These are phyloP conservation scores for Gastrodia elata DNA, from an alignment of 106 monocot genomes.

Conservation along the genomic window DNA sequence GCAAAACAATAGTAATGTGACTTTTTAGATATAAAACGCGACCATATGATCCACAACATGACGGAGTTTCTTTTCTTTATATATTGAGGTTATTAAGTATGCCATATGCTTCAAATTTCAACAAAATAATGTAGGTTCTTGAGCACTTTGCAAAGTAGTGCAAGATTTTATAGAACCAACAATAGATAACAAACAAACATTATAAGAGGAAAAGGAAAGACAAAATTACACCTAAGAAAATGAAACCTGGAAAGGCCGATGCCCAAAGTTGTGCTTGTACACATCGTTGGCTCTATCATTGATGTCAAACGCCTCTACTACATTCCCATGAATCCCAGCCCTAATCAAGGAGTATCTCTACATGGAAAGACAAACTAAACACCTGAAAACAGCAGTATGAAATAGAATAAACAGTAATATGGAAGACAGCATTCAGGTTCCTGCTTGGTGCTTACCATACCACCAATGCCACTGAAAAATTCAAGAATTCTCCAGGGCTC, in stretches of 20 bases:
- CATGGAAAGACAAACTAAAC: background rate
- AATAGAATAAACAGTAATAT: background rate
- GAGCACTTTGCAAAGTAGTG: background rate
- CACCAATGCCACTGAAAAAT: conserved; percentile 93
- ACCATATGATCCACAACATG: background rate
- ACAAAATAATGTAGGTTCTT: background rate
- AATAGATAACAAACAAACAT: conserved; percentile 4
- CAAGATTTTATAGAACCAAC: background rate
- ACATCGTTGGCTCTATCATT: conserved; percentile 84
- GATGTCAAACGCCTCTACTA: conserved; percentile 84
- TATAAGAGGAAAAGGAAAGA: background rate
- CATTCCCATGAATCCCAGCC: conserved; percentile 39
- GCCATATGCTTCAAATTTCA: background rate
- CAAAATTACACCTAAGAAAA: background rate
- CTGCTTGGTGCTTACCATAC: conserved; percentile 51
- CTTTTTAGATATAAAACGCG: background rate
- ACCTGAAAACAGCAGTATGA: background rate
- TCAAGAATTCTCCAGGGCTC: conserved; percentile 63
- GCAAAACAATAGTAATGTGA: background rate
- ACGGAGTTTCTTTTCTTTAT: background rate
- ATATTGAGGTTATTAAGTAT: background rate
- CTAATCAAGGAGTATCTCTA: conserved; percentile 76
- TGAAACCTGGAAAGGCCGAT: conserved; percentile 78
- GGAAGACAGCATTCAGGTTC: background rate
- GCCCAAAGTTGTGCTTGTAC: conserved; percentile 74